Percentiles rank a stretch among this genome's conserved stretches.
Evolutionary conservation across 177 flowering plant species (phyloP).

Genomic region (Vitis hybrid): DNA sequence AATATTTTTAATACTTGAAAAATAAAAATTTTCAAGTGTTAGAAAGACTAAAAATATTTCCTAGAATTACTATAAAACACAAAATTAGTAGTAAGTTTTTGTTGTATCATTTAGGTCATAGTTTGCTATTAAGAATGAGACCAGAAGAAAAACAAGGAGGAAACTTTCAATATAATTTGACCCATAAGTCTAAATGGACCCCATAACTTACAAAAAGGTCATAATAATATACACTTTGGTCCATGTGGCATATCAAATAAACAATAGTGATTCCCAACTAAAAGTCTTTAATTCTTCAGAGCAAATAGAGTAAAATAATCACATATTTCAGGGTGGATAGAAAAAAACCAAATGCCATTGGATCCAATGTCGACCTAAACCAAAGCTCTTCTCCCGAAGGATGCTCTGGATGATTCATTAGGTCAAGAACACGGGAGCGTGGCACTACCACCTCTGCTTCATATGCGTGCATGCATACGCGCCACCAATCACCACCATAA

Average conservation of each 20-base stretch:
- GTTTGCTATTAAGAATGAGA: no score
- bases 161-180: no score
- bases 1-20: no score
- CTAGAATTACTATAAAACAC: no score
- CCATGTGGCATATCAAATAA: constrained; percentile 7
- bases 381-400: constrained; percentile 25
- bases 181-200: no score
- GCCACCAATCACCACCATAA: not conserved
- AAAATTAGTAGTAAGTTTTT: no score
- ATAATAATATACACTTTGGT: not conserved
- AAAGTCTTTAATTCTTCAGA: constrained; percentile 9
- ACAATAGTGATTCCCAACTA: constrained; percentile 3
- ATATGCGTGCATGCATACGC: not conserved
- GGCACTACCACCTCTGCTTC: not conserved
- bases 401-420: constrained; percentile 13
- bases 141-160: no score
- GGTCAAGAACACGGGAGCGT: not conserved
- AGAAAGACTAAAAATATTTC: no score
- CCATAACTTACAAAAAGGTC: no score
- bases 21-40: no score
- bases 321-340: not conserved
- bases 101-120: no score
- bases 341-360: constrained; percentile 18
- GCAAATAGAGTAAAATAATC: not conserved
- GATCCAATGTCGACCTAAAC: constrained; percentile 15